Evolutionary conservation across 2,329 filamentous ascomycete species (phyloP).

Genomic region (Fusarium torulosum): DNA sequence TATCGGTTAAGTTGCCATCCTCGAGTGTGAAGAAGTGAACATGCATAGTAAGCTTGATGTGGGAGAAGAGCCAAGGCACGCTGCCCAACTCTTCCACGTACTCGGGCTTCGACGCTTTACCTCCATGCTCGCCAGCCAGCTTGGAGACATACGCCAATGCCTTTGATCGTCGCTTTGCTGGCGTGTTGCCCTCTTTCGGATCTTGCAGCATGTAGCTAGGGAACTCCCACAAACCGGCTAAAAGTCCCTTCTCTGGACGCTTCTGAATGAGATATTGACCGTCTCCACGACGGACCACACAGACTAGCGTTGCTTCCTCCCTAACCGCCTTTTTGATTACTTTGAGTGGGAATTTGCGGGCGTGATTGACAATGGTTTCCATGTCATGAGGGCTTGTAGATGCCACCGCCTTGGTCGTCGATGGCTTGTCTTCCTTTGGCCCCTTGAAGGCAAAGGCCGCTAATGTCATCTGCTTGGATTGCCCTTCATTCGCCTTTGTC

Average conservation of each 20-base stretch:
- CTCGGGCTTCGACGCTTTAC: slow-evolving; percentile 38
- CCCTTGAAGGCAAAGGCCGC: slow-evolving; percentile 54
- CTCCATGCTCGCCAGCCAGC: slow-evolving; percentile 40
- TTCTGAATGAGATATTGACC: slow-evolving; percentile 62
- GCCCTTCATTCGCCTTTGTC: slow-evolving; percentile 16
- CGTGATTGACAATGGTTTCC: slow-evolving; percentile 58
- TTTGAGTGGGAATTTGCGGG: slow-evolving; percentile 65
- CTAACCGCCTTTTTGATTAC: slow-evolving; percentile 65
- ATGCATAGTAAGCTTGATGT: slow-evolving; percentile 69
- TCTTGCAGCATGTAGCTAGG: slow-evolving; percentile 59
- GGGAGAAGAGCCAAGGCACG: slow-evolving; percentile 70
- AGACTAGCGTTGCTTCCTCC: slow-evolving; percentile 66
- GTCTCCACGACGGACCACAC: slow-evolving; percentile 61
- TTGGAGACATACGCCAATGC: slow-evolving; percentile 54
- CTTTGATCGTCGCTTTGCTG: slow-evolving; percentile 52
- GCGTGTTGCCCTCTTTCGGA: slow-evolving; percentile 36
- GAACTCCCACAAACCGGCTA: slow-evolving; percentile 69
- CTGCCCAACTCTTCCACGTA: slow-evolving; percentile 61
- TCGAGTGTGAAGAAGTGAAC: slow-evolving; percentile 63
- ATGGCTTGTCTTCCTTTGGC: slow-evolving; percentile 19
- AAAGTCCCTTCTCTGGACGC: slow-evolving; percentile 65
- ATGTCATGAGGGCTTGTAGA: slow-evolving; percentile 43
- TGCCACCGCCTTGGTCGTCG: slow-evolving; percentile 21
- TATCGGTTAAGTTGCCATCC: slow-evolving; percentile 7
- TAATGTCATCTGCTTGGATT: slow-evolving; percentile 48